A percentile compares a stretch with the other conserved stretches of the same genome.
Conservation (phyloP, 2,329 filamentous ascomycete species). For the Apiospora malaysiana region DNA sequence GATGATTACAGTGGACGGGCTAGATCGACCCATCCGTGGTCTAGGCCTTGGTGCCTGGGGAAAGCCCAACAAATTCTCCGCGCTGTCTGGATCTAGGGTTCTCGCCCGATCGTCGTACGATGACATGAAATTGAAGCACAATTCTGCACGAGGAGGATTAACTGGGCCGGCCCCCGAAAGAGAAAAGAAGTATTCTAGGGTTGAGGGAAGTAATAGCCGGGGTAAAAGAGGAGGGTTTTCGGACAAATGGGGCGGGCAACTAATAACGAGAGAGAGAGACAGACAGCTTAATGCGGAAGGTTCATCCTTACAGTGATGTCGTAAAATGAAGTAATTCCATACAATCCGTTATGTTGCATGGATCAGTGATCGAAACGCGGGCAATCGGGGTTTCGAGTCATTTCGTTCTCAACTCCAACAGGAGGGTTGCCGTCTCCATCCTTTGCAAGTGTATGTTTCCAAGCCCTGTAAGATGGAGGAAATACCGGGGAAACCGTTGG, state of each 20-base stretch:
- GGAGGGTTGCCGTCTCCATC: conserved; percentile 10
- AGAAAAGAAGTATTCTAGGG: background rate
- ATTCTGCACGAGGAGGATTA: background rate
- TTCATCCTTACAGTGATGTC: conserved; percentile 6
- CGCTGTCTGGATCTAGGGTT: background rate
- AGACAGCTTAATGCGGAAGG: background rate
- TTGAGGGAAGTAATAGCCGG: background rate
- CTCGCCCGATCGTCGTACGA: conserved; percentile 15
- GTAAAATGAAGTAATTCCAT: background rate
- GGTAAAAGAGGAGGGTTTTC: background rate
- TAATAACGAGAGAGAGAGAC: background rate
- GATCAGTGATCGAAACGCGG: conserved; percentile 1
- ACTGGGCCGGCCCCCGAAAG: background rate
- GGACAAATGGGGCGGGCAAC: conserved; percentile 1
- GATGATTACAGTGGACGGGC: background rate
- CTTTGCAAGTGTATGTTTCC: background rate
- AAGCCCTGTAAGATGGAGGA: background rate
- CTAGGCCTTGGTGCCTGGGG: conserved; percentile 9
- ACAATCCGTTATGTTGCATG: background rate
- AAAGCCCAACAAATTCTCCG: conserved; percentile 18
- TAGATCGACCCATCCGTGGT: background rate
- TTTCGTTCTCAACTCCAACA: background rate
- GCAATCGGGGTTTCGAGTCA: conserved; percentile 13
- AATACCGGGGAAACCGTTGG: conserved; percentile 13
- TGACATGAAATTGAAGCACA: conserved; percentile 9